Evolutionary conservation across 768 basidiomycete species (phyloP).

Genomic region (Hericium erinaceus): DNA sequence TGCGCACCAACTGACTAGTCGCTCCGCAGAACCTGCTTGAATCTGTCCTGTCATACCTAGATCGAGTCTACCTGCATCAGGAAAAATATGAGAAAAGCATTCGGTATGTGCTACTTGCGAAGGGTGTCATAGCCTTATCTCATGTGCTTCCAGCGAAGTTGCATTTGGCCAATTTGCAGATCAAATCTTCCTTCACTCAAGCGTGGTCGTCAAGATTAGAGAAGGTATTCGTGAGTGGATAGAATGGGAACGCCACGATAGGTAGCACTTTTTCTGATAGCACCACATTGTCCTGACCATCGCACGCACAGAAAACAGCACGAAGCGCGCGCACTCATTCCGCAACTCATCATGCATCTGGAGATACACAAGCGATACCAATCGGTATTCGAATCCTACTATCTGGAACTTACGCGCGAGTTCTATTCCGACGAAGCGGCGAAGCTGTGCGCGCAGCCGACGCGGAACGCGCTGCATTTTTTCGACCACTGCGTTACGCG

Average conservation of each 20-base stretch:
- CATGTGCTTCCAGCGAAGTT: conserved; percentile 2
- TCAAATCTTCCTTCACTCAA: conserved; percentile 5
- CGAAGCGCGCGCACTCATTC: conserved; percentile 32
- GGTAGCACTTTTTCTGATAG: conserved; percentile 2
- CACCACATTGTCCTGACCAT: background rate
- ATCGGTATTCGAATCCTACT: conserved; percentile 45
- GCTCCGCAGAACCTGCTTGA: conserved; percentile 25
- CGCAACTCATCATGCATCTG: conserved; percentile 47
- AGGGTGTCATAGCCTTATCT: background rate
- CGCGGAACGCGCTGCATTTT: conserved; percentile 41
- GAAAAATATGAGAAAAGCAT: conserved; percentile 31
- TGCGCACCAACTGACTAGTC: too few relatives aligned
- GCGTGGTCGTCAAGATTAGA: background rate
- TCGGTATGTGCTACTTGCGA: conserved; percentile 1
- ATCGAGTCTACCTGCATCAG: conserved; percentile 3
- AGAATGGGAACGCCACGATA: conserved; percentile 8
- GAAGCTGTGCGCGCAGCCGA: conserved; percentile 25
- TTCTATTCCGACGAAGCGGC: conserved; percentile 50
- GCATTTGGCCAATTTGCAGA: conserved; percentile 2
- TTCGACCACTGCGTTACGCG: conserved; percentile 37
- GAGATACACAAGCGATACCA: conserved; percentile 47
- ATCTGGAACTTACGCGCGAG: conserved; percentile 37
- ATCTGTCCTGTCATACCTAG: conserved; percentile 1
- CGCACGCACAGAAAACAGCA: conserved; percentile 26
- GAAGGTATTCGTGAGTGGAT: conserved; percentile 9